Conservation (phyloP, 148 eudicot genomes). For the Bassia scoparia region DNA sequence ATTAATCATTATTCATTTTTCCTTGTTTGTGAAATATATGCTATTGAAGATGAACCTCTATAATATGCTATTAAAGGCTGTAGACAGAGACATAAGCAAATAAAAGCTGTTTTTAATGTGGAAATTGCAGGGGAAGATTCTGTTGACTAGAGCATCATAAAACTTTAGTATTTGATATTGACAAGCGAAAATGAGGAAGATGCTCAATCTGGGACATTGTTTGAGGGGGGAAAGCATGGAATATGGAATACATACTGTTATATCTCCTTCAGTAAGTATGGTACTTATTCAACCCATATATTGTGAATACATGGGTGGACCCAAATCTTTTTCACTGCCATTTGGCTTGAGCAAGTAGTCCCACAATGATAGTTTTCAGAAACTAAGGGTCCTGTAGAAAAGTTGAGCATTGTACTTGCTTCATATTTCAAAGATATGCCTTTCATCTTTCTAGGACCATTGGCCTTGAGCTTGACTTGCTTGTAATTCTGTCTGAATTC, state of each 20-base stretch:
- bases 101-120: conserved; percentile 26
- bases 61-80: conserved; percentile 23
- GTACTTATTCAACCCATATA: conserved; percentile 63
- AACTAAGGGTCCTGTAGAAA: conserved; percentile 36
- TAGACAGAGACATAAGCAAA: conserved; percentile 29
- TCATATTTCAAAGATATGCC: conserved; percentile 37
- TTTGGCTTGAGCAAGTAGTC: conserved; percentile 36
- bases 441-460: conserved; percentile 31
- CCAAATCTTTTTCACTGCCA: conserved; percentile 35
- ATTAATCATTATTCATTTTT: conserved; percentile 19
- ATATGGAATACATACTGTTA: conserved; percentile 53
- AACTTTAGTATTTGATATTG: conserved; percentile 52
- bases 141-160: conserved; percentile 63
- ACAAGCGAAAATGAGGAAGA: conserved; percentile 45
- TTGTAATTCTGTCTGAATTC: conserved; percentile 21
- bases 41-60: conserved; percentile 15
- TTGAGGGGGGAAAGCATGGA: conserved; percentile 64
- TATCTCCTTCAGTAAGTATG: conserved; percentile 71
- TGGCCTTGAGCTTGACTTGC: conserved; percentile 37
- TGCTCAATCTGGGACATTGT: conserved; percentile 60
- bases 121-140: conserved; percentile 46
- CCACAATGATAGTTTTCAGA: conserved; percentile 24
- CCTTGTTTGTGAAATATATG: conserved; percentile 8
- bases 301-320: conserved; percentile 33
- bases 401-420: conserved; percentile 50